Conservation (phyloP, 495 filamentous ascomycete species). For the Penicillium diatomitis region DNA sequence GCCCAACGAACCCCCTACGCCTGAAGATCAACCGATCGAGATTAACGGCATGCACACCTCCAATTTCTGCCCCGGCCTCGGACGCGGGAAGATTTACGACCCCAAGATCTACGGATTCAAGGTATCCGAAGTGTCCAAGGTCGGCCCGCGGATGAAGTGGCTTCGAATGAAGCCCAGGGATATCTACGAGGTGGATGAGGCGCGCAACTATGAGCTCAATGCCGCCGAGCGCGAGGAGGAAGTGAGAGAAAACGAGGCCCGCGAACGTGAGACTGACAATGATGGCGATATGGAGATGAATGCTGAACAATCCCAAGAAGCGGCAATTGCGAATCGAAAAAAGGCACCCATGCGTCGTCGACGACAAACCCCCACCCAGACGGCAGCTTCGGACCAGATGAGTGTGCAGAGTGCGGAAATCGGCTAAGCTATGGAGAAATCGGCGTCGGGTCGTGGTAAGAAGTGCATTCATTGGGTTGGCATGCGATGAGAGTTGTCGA, state of each 20-base stretch:
- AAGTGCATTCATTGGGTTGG: too few species aligned
- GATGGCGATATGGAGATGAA: constrained; percentile 40
- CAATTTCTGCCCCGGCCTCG: constrained; percentile 84
- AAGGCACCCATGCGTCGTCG: constrained; percentile 44
- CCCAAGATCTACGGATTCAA: constrained; percentile 94
- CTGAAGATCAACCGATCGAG: constrained; percentile 40
- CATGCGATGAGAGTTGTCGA: too few species aligned
- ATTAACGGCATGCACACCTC: constrained; percentile 78
- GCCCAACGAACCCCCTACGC: constrained; percentile 20
- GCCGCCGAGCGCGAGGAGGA: constrained; percentile 34
- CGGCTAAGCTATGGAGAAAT: constrained; percentile 4
- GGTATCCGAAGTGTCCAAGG: constrained; percentile 76
- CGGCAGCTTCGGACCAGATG: constrained; percentile 23
- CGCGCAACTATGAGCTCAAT: constrained; percentile 7
- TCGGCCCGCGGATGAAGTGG: constrained; percentile 95
- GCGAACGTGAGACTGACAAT: constrained; percentile 29
- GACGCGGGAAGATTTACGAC: constrained; percentile 77
- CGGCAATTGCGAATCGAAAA: constrained; percentile 37
- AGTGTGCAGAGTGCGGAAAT: constrained; percentile 28
- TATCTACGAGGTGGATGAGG: constrained; percentile 75
- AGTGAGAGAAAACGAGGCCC: constrained; percentile 5
- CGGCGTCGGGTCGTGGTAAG: background rate
- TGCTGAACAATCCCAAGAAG: constrained; percentile 21
- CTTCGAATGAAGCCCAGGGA: constrained; percentile 74
- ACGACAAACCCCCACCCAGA: constrained; percentile 18